Conservation (phyloP, 345 rosid species). For the Acer saccharum region DNA sequence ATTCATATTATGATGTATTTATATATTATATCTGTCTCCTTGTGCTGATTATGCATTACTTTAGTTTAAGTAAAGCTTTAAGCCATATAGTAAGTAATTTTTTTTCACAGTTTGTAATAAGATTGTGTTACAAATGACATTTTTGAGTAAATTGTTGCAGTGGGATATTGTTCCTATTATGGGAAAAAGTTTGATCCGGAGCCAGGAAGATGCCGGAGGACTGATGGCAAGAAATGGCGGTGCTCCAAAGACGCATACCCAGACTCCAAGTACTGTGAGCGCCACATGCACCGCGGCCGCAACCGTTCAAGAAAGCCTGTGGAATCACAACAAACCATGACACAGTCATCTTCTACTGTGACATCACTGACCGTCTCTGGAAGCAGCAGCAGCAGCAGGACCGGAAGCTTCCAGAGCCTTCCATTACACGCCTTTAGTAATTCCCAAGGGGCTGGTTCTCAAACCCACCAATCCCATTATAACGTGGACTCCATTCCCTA, state of each 20-base stretch:
- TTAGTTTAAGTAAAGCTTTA: background rate
- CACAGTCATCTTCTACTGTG: conserved; percentile 45
- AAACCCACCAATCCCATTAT: conserved; percentile 40
- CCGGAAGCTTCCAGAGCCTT: conserved; percentile 44
- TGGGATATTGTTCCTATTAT: conserved; percentile 52
- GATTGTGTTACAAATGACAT: conserved; percentile 10
- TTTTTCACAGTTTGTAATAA: background rate
- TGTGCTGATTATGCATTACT: conserved; percentile 15
- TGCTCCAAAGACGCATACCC: conserved; percentile 60
- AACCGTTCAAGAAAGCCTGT: conserved; percentile 99
- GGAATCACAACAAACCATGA: conserved; percentile 71
- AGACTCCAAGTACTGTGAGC: conserved; percentile 88
- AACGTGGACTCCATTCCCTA: conserved; percentile 45
- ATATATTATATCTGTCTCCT: background rate
- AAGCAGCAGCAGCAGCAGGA: conserved; percentile 34
- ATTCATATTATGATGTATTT: background rate
- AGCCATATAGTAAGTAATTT: too few relatives aligned
- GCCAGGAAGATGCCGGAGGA: conserved; percentile 66
- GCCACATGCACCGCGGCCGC: conserved; percentile 98
- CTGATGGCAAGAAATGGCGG: conserved; percentile 67
- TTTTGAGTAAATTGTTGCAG: conserved; percentile 33
- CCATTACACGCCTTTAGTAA: conserved; percentile 36
- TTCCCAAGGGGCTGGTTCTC: conserved; percentile 39
- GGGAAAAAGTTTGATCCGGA: conserved; percentile 64
- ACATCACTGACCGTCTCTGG: conserved; percentile 45